phyloP scores from a whole-genome alignment of 1,284 basidiomycete genomes.

The Boletus mariae region DNA sequence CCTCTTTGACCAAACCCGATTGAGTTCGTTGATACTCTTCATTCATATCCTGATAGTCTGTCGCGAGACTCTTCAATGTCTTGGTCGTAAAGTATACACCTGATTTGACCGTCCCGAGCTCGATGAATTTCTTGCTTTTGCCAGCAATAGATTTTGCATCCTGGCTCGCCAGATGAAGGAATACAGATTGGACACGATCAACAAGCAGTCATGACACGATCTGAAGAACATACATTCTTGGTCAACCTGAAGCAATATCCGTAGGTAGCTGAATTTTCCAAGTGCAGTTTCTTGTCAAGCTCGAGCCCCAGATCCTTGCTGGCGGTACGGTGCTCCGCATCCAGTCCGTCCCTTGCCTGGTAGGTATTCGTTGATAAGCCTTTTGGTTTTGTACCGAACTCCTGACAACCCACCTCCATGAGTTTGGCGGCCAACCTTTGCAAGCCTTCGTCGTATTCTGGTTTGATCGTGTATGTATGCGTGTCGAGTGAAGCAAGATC shows the following conservation, averaged over 20 bases:
- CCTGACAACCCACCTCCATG: constrained; percentile 40
- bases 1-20: constrained; percentile 84
- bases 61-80: constrained; percentile 68
- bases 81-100: constrained; percentile 93
- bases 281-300: constrained; percentile 92
- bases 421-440: constrained; percentile 70
- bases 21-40: constrained; percentile 76
- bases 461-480: constrained; percentile 91
- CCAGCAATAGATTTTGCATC: constrained; percentile 76
- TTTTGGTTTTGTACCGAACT: background rate
- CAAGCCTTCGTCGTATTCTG: constrained; percentile 83
- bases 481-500: constrained; percentile 83
- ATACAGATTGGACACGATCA: background rate
- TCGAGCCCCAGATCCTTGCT: constrained; percentile 81
- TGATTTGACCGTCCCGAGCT: constrained; percentile 83
- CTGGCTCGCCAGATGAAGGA: constrained; percentile 37
- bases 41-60: constrained; percentile 70
- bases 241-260: constrained; percentile 94
- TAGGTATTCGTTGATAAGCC: background rate
- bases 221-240: constrained; percentile 68
- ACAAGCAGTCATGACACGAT: background rate
- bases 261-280: constrained; percentile 89
- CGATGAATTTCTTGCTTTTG: constrained; percentile 69
- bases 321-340: constrained; percentile 76
- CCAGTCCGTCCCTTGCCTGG: constrained; percentile 75